Evolutionary conservation across 257 asterid species (phyloP).

Genomic region (Cordia subcordata): DNA sequence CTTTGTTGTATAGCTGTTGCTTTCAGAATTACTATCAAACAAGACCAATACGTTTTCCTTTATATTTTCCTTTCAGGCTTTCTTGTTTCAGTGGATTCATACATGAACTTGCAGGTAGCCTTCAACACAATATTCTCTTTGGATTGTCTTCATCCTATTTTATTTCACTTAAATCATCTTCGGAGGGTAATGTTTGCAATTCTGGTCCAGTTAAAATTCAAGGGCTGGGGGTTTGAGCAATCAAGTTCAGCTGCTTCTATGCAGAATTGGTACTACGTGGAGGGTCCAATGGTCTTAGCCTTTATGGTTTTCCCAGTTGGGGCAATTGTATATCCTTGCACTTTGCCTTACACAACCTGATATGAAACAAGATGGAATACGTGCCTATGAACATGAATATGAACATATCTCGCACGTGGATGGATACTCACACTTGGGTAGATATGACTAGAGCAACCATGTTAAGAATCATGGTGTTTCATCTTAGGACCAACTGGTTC

Average conservation of each 20-base stretch:
- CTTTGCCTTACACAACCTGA: too few relatives aligned
- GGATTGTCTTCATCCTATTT: neutral
- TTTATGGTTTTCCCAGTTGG: too few relatives aligned
- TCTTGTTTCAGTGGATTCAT: constrained; percentile 91
- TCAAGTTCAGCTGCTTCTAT: neutral
- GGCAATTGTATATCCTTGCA: too few relatives aligned
- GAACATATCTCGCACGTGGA: too few relatives aligned
- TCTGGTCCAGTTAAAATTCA: neutral
- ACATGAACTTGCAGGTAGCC: constrained; percentile 95
- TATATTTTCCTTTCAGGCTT: constrained; percentile 46
- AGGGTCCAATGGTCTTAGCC: too few relatives aligned
- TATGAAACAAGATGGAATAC: too few relatives aligned
- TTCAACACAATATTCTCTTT: neutral
- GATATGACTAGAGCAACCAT: too few relatives aligned
- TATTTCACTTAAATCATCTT: neutral
- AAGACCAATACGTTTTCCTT: constrained; percentile 4
- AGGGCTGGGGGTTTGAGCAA: neutral
- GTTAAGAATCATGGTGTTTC: too few relatives aligned
- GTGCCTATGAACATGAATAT: too few relatives aligned
- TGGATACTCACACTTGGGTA: too few relatives aligned
- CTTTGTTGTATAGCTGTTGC: neutral
- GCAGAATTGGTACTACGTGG: too few relatives aligned
- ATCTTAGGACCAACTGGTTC: too few relatives aligned
- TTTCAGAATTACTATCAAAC: neutral
- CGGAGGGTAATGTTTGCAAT: neutral